A percentile compares a stretch with the other conserved stretches of the same genome.
Evolutionary conservation across 2,329 filamentous ascomycete genomes (phyloP).

Genomic region (Septoria linicola): DNA sequence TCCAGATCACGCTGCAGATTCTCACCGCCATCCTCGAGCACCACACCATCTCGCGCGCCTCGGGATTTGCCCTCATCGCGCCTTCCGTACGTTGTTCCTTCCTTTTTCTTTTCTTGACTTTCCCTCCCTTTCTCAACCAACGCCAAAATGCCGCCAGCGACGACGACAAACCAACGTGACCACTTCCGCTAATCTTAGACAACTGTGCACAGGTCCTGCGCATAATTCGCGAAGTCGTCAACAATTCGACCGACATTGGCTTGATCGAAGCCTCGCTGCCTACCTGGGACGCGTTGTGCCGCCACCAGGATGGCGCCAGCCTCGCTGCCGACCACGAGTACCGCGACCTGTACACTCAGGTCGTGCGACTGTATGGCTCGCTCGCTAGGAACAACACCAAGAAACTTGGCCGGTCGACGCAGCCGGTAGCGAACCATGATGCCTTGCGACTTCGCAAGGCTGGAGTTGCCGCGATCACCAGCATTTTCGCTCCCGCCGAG

Average conservation of each 20-base stretch:
- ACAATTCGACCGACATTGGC: conserved; percentile 77
- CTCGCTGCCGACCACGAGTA: conserved; percentile 85
- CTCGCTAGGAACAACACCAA: conserved; percentile 63
- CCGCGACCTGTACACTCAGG: conserved; percentile 74
- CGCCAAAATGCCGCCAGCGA: too few relatives aligned
- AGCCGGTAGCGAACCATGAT: conserved; percentile 60
- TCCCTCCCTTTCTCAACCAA: too few relatives aligned
- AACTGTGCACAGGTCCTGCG: too few relatives aligned
- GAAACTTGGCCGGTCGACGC: conserved; percentile 35
- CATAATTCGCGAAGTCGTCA: conserved; percentile 76
- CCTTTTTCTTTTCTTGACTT: too few relatives aligned
- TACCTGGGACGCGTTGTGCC: conserved; percentile 85
- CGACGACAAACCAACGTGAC: too few relatives aligned
- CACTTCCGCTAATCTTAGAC: too few relatives aligned
- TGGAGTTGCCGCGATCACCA: conserved; percentile 70
- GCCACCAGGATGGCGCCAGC: conserved; percentile 80
- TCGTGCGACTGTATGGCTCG: conserved; percentile 75
- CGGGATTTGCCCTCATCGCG: conserved; percentile 86
- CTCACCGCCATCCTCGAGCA: conserved; percentile 90
- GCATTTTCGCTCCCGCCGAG: conserved; percentile 70
- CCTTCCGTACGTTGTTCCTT: too few relatives aligned
- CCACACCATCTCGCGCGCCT: conserved; percentile 57
- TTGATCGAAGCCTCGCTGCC: conserved; percentile 88
- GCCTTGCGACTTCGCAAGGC: conserved; percentile 61
- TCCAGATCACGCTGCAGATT: conserved; percentile 89